Evolutionary conservation across 2,329 filamentous ascomycete species (phyloP).

Genomic region (Colletotrichum costaricense): DNA sequence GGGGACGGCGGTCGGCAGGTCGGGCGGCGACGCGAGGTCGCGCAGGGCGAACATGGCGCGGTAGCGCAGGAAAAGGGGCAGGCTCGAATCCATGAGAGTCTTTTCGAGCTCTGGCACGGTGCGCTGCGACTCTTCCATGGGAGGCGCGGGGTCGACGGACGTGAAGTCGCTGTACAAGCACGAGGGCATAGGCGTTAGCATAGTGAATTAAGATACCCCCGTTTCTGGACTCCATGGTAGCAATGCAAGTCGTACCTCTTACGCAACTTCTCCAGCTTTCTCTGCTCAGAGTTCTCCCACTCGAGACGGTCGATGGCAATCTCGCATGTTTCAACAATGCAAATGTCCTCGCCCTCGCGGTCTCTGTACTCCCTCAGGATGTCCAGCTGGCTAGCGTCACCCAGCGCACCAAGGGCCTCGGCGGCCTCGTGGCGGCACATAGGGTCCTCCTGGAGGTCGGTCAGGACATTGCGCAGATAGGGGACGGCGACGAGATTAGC

Average conservation of each 20-base stretch:
- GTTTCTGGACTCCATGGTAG: not conserved
- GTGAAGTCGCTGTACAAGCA: constrained; percentile 80
- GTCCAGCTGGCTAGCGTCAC: constrained; percentile 78
- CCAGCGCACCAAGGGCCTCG: constrained; percentile 91
- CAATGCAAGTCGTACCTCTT: constrained; percentile 71
- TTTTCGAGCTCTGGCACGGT: constrained; percentile 81
- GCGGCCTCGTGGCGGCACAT: constrained; percentile 98
- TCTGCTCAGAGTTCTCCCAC: constrained; percentile 85
- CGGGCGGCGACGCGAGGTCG: constrained; percentile 92
- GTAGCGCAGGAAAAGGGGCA: constrained; percentile 91
- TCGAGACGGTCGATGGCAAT: constrained; percentile 94
- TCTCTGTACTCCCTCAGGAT: constrained; percentile 81
- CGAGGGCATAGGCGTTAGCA: constrained; percentile 28
- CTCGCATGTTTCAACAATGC: constrained; percentile 95
- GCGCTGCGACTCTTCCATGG: constrained; percentile 77
- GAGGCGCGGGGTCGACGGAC: constrained; percentile 94
- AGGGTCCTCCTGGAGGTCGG: constrained; percentile 83
- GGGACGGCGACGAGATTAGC: constrained; percentile 80
- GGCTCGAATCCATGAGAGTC: constrained; percentile 80
- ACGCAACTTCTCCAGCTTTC: constrained; percentile 80
- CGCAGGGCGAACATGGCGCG: constrained; percentile 98
- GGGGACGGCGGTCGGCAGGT: constrained; percentile 88
- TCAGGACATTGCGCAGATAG: constrained; percentile 78
- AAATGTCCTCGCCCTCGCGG: constrained; percentile 78
- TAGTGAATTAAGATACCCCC: constrained; percentile 15